Conservation (phyloP, 2,329 filamentous ascomycete genomes). For the Epichloe uncinata region DNA sequence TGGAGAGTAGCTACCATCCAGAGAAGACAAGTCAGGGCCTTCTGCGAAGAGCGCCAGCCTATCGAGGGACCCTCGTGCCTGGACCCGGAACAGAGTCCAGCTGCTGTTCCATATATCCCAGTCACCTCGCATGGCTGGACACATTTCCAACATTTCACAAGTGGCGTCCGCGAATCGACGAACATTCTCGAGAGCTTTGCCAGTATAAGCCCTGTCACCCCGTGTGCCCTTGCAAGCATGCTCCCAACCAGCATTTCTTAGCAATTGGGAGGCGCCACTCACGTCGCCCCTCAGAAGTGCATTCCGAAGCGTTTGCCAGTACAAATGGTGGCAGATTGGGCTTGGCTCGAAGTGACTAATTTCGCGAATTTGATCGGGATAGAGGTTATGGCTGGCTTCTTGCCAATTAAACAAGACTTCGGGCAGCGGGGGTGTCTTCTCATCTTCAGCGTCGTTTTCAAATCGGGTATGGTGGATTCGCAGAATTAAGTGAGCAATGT, state of each 20-base stretch:
- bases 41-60: conserved; percentile 69
- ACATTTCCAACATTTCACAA: conserved; percentile 55
- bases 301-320: conserved; percentile 75
- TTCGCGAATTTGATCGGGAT: conserved; percentile 51
- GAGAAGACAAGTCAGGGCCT: conserved; percentile 42
- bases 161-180: conserved; percentile 57
- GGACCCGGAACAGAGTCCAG: conserved; percentile 73
- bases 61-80: conserved; percentile 54
- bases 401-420: conserved; percentile 77
- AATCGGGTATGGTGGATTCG: conserved; percentile 59
- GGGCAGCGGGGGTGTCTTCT: conserved; percentile 46
- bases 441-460: conserved; percentile 22
- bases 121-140: conserved; percentile 54
- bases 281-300: conserved; percentile 66
- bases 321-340: conserved; percentile 62
- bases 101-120: conserved; percentile 76
- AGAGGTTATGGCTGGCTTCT: conserved; percentile 58
- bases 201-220: conserved; percentile 55
- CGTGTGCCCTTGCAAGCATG: conserved; percentile 56
- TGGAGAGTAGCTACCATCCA: conserved; percentile 22
- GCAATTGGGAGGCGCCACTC: conserved; percentile 47
- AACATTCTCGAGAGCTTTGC: conserved; percentile 64
- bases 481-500: conserved; percentile 64
- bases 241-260: conserved; percentile 67
- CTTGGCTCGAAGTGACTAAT: conserved; percentile 54